Percentiles rank a stretch among this genome's conserved stretches.
phyloP scores from a whole-genome alignment of 1,139 yeast genomes.

The Hansenula lynferdii region DNA sequence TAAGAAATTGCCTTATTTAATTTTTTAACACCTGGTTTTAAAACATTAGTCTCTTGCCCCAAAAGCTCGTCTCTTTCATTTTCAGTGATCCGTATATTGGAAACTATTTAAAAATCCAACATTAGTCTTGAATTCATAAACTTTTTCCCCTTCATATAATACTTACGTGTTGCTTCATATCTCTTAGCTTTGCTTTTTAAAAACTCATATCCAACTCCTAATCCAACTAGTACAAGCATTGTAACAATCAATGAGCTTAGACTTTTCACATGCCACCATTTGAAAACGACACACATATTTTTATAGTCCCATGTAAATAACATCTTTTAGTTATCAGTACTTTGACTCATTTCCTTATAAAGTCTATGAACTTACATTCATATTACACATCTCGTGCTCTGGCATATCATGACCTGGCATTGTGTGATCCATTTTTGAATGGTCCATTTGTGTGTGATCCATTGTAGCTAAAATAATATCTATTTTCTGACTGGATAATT shows the following conservation, averaged over 20 bases:
- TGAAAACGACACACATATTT: conserved; percentile 65
- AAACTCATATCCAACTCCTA: conserved; percentile 62
- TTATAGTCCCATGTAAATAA: conserved; percentile 79
- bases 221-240: conserved; percentile 40
- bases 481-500: too few relatives aligned
- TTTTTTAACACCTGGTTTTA: conserved; percentile 4
- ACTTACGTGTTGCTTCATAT: conserved; percentile 15
- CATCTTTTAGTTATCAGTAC: conserved; percentile 48
- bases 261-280: conserved; percentile 74
- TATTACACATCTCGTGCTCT: conserved; percentile 25
- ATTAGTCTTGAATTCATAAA: not conserved
- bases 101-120: conserved; percentile 5
- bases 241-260: conserved; percentile 47
- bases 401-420: conserved; percentile 30
- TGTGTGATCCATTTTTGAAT: conserved; percentile 29
- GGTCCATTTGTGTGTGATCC: conserved; percentile 6
- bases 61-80: conserved; percentile 2
- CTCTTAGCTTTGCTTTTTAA: conserved; percentile 34
- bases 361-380: conserved; percentile 8
- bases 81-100: conserved; percentile 7
- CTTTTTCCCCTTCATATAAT: not conserved
- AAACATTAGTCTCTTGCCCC: conserved; percentile 2
- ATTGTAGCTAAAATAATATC: conserved; percentile 2
- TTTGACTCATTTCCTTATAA: conserved; percentile 4
- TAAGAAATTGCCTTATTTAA: conserved; percentile 41